Evolutionary conservation across 441 rosid species (phyloP).

Genomic region (Aleurites moluccanus): DNA sequence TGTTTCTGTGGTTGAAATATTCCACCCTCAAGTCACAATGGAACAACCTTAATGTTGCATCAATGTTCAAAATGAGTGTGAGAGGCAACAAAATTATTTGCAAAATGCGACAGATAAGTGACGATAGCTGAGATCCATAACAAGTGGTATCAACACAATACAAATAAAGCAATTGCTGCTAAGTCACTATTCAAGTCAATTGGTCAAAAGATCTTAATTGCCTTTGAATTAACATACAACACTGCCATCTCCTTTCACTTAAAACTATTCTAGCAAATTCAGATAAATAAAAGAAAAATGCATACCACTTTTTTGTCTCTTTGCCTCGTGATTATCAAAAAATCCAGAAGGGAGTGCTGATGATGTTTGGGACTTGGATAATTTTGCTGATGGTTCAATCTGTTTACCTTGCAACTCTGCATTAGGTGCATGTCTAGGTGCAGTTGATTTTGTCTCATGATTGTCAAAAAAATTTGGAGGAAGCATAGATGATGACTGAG

Average conservation of each 20-base stretch:
- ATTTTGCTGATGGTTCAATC: conserved; percentile 29
- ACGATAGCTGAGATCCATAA: background rate
- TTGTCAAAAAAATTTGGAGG: conserved; percentile 61
- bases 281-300: background rate
- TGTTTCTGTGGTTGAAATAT: background rate
- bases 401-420: conserved; percentile 27
- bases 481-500: conserved; percentile 53
- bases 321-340: conserved; percentile 47
- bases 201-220: background rate
- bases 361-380: conserved; percentile 37
- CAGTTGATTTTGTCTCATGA: conserved; percentile 22
- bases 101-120: background rate
- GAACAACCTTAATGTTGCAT: background rate
- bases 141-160: no score
- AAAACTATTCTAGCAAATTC: background rate
- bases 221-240: background rate
- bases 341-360: conserved; percentile 63
- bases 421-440: conserved; percentile 16
- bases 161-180: background rate
- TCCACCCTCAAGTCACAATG: background rate
- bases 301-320: conserved; percentile 49
- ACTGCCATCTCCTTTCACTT: background rate
- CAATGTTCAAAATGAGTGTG: background rate
- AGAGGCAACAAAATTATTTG: background rate
- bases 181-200: background rate